Base-by-base conservation (phyloP, 2,329 filamentous ascomycete genomes). In the Monilinia vaccinii-corymbosi region DNA sequence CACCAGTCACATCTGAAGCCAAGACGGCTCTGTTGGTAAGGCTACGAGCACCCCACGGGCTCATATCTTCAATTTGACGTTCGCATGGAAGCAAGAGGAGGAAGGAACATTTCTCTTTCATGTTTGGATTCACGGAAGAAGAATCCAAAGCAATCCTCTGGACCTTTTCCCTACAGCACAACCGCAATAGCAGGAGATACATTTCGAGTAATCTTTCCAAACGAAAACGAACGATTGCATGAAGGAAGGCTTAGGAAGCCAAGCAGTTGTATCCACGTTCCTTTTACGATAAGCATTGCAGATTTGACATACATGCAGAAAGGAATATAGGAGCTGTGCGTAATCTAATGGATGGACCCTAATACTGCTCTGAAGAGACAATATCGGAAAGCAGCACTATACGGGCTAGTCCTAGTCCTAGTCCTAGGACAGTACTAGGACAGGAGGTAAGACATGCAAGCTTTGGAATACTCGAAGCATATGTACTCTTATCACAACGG, bases 191-290 rank as follows among this genome's bases (percentile, higher is more conserved):
- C n/a, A 32, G n/a, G 18, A 23, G n/a, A 34, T 44, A 6, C 38
- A 8, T 45, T 25, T 34, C 3, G 51, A 44, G 38, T 13, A 18
- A 23, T 55, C 28, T 11, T 10, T 49, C 21, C 11, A 44, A 45
- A 25, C 42, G 38, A 55, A 38, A 44, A 55, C 51, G 28, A 44
- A 44, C 45, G 28, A 47, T 47, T 46, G 56, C 32, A 58, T 40
- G 13, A 51, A 58, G 56, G 28, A 34, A 28, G 25, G 25, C 25
- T 28, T 28, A 28, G 25, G 6, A 28, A 23, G 34, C 52, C 52
- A 56, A 56, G 28, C 40, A 56, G 52, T 46, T 45, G 21, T 56
- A 45, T 56, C 38, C 52, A 56, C 52, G 31, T 56, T 47, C 52
- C 52, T 47, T 10, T 46, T 34, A 32, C 52, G 40, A 56, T 47